phyloP scores from a whole-genome alignment of 2,329 filamentous ascomycete genomes.

The Beauveria pseudobassiana region DNA sequence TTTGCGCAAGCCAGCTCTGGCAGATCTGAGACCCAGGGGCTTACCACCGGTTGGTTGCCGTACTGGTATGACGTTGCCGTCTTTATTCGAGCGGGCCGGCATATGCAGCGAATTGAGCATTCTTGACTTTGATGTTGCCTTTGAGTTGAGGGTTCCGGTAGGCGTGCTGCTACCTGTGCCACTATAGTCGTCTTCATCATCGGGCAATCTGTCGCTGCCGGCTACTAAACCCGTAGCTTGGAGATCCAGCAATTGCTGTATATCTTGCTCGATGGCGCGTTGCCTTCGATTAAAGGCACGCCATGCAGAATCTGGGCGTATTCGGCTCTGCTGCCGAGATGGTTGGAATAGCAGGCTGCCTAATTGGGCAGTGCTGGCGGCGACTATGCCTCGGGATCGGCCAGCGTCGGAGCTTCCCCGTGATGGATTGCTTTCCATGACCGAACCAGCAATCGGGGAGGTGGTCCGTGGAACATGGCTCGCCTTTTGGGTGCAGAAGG shows the following conservation, averaged over 20 bases:
- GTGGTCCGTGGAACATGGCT: conserved; percentile 40
- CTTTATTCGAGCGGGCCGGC: conserved; percentile 27
- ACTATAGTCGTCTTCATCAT: conserved; percentile 26
- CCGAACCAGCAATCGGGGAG: conserved; percentile 43
- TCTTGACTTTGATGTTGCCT: conserved; percentile 30
- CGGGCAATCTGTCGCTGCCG: conserved; percentile 23
- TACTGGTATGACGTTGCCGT: conserved; percentile 51
- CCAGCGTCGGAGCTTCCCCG: conserved; percentile 13
- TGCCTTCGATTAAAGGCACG: conserved; percentile 38
- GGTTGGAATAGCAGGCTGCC: conserved; percentile 34
- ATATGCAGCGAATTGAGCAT: conserved; percentile 36
- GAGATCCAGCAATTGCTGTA: conserved; percentile 41
- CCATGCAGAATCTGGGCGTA: conserved; percentile 38
- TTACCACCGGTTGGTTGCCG: conserved; percentile 45
- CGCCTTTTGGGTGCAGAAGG: conserved; percentile 25
- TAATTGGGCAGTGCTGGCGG: conserved; percentile 15
- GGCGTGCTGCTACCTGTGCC: conserved; percentile 35
- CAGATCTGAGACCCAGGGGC: conserved; percentile 50
- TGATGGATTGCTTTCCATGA: conserved; percentile 22
- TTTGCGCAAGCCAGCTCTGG: conserved; percentile 56
- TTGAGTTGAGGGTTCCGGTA: conserved; percentile 32
- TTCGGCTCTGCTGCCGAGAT: conserved; percentile 18
- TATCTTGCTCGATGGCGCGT: conserved; percentile 36
- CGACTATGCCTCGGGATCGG: conserved; percentile 15
- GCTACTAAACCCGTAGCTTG: conserved; percentile 39